A percentile compares a stretch with the other conserved stretches of the same genome.
Evolutionary conservation across 331 rosid species (phyloP).

Genomic region (Quercus lobata): DNA sequence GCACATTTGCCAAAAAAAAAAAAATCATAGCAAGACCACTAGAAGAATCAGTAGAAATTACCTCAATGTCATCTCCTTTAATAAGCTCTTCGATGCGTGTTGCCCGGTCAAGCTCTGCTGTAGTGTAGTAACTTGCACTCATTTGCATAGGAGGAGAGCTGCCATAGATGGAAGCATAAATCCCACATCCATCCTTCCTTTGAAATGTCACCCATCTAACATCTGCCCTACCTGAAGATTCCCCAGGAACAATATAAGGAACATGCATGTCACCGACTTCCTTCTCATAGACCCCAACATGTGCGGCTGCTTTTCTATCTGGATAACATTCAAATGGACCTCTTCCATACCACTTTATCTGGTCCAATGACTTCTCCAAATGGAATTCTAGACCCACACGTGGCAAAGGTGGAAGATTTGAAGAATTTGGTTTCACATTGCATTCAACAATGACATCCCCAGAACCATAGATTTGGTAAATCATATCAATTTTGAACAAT

Average conservation of each 20-base stretch:
- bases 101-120: slow-evolving; percentile 77
- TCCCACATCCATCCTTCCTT: slow-evolving; percentile 66
- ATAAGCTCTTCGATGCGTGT: slow-evolving; percentile 61
- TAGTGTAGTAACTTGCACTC: slow-evolving; percentile 79
- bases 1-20: too few relatives aligned
- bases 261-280: slow-evolving; percentile 74
- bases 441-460: slow-evolving; percentile 76
- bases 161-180: slow-evolving; percentile 77
- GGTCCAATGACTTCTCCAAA: slow-evolving; percentile 65
- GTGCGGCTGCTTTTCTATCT: slow-evolving; percentile 87
- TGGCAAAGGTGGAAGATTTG: slow-evolving; percentile 85
- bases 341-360: slow-evolving; percentile 80
- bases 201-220: slow-evolving; percentile 86
- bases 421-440: slow-evolving; percentile 51
- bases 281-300: slow-evolving; percentile 61
- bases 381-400: slow-evolving; percentile 80
- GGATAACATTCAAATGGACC: slow-evolving; percentile 98
- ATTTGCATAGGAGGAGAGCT: slow-evolving; percentile 85
- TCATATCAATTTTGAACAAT: slow-evolving; percentile 47
- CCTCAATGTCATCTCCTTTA: slow-evolving; percentile 87
- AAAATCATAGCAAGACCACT: neutral
- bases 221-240: slow-evolving; percentile 88
- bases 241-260: slow-evolving; percentile 89
- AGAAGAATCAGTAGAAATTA: slow-evolving; percentile 23
- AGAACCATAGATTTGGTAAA: slow-evolving; percentile 61